These are phyloP conservation scores for Colletotrichum brevisporum DNA, from an alignment of 2,329 filamentous ascomycete genomes.

Conservation along the genomic window DNA sequence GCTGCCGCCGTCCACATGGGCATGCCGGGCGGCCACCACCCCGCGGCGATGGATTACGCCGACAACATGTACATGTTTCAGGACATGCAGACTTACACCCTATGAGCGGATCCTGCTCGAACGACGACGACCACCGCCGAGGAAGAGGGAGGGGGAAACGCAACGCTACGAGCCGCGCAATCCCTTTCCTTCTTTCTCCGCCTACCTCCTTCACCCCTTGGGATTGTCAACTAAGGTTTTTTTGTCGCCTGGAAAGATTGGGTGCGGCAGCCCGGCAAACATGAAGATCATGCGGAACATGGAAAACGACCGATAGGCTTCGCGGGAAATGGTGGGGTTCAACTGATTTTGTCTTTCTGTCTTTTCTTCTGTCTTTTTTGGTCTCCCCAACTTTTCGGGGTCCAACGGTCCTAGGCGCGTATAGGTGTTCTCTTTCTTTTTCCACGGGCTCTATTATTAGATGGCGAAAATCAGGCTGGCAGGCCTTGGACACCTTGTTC, in stretches of 20 bases:
- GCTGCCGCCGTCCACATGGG: conserved; percentile 31
- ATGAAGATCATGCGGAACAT: conserved; percentile 22
- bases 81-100: conserved; percentile 44
- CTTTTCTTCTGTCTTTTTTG: neutral
- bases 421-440: conserved; percentile 5
- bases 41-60: conserved; percentile 43
- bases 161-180: too few relatives aligned
- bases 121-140: neutral
- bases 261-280: conserved; percentile 8
- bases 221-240: conserved; percentile 5
- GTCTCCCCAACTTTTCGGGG: conserved; percentile 3
- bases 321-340: conserved; percentile 18
- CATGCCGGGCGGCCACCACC: conserved; percentile 40
- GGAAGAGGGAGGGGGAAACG: neutral
- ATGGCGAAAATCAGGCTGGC: conserved; percentile 28
- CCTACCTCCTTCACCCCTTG: too few relatives aligned
- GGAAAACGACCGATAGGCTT: conserved; percentile 31
- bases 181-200: conserved; percentile 6
- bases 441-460: conserved; percentile 26
- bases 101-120: conserved; percentile 36
- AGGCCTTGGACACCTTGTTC: conserved; percentile 6
- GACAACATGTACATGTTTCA: conserved; percentile 51
- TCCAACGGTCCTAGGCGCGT: neutral
- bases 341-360: conserved; percentile 18
- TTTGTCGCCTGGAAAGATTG: neutral